Conservation (phyloP, 1,139 yeast genomes). For the Sugiyamaella paludigena region DNA sequence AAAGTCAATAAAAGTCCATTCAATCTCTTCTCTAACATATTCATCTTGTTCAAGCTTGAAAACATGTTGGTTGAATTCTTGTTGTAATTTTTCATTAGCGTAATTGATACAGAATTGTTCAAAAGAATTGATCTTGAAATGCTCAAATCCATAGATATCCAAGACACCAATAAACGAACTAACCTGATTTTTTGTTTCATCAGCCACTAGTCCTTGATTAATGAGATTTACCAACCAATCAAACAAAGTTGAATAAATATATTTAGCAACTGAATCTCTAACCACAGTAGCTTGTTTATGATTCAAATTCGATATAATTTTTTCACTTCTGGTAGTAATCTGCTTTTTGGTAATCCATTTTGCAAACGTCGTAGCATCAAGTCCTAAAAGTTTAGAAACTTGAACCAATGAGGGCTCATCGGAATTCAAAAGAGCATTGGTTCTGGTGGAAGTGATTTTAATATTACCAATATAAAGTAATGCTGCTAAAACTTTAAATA, state of each 20-base stretch:
- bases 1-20: constrained; percentile 96
- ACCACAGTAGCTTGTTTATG: constrained; percentile 87
- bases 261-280: constrained; percentile 94
- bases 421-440: constrained; percentile 74
- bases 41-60: constrained; percentile 97
- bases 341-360: constrained; percentile 95
- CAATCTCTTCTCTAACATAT: constrained; percentile 85
- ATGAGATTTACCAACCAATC: constrained; percentile 92
- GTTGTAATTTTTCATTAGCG: constrained; percentile 96
- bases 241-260: constrained; percentile 85
- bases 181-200: constrained; percentile 52
- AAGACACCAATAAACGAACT: constrained; percentile 89
- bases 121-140: constrained; percentile 88
- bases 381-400: constrained; percentile 83
- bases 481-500: constrained; percentile 82
- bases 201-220: constrained; percentile 74
- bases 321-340: constrained; percentile 88
- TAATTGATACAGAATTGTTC: constrained; percentile 98
- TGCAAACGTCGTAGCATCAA: constrained; percentile 70
- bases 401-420: constrained; percentile 83
- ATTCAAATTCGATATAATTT: constrained; percentile 78
- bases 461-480: constrained; percentile 92
- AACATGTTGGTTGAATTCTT: constrained; percentile 96
- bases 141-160: constrained; percentile 97
- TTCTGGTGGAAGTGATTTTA: constrained; percentile 80